phyloP scores from a whole-genome alignment of 2,329 filamentous ascomycete species.

The Pseudomassariella vexata region DNA sequence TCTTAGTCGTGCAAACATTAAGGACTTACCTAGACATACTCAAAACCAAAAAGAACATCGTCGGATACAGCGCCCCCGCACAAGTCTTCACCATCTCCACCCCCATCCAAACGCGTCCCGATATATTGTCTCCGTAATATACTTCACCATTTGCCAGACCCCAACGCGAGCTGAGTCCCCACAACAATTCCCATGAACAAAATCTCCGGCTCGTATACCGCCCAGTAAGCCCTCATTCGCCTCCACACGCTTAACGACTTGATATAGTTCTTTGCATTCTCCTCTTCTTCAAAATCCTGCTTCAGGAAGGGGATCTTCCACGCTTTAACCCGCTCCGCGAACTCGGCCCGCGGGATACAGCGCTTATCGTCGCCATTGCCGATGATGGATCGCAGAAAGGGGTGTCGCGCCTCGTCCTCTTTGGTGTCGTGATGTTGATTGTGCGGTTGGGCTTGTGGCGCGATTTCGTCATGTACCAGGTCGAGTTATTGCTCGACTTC shows the following conservation, averaged over 20 bases:
- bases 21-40: constrained; percentile 39
- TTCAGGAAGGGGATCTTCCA: constrained; percentile 44
- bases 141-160: constrained; percentile 50
- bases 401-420: constrained; percentile 37
- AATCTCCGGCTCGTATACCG: constrained; percentile 47
- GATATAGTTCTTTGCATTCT: constrained; percentile 40
- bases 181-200: constrained; percentile 43
- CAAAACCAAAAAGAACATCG: constrained; percentile 51
- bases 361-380: constrained; percentile 32
- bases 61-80: constrained; percentile 50
- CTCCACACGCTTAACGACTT: constrained; percentile 38
- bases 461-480: constrained; percentile 43
- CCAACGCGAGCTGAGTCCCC: constrained; percentile 43
- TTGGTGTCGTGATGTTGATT: constrained; percentile 30
- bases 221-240: constrained; percentile 46
- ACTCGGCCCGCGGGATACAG: constrained; percentile 39
- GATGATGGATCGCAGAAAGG: constrained; percentile 46
- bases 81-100: constrained; percentile 49
- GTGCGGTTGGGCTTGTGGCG: constrained; percentile 37
- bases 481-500: constrained; percentile 50
- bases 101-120: constrained; percentile 50
- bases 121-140: constrained; percentile 36
- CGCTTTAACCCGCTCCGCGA: constrained; percentile 33
- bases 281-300: constrained; percentile 38
- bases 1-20: neutral